Conservation (phyloP, 2,329 filamentous ascomycete species). For the Lecanicillium sp. region DNA sequence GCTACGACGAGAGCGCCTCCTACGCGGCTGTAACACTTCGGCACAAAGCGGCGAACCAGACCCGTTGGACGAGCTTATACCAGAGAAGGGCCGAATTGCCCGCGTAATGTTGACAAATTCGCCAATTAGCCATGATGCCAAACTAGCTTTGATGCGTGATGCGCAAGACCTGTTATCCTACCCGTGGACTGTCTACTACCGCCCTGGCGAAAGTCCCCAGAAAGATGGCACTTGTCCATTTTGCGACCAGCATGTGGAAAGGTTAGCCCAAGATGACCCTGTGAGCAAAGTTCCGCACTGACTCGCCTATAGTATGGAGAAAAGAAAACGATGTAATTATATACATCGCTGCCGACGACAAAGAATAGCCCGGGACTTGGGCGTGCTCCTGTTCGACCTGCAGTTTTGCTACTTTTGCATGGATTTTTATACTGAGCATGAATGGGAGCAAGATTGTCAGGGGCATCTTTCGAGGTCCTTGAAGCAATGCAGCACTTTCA, state of each 20-base stretch:
- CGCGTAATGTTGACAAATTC: no score
- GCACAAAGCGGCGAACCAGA: neutral
- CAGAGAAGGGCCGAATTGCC: slow-evolving; percentile 1
- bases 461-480: neutral
- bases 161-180: neutral
- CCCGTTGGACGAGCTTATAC: slow-evolving; percentile 2
- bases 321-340: neutral
- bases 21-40: neutral
- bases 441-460: no score
- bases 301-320: neutral
- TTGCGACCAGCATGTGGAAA: no score
- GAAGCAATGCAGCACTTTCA: slow-evolving; percentile 1
- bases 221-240: slow-evolving; percentile 1
- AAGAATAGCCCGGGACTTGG: neutral
- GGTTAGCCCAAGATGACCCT: no score
- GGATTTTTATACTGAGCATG: slow-evolving; percentile 2
- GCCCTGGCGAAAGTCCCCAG: neutral
- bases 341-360: slow-evolving; percentile 3
- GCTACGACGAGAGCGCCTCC: slow-evolving; percentile 1
- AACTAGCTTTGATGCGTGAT: slow-evolving; percentile 1
- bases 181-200: neutral
- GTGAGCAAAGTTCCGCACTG: neutral
- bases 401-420: slow-evolving; percentile 5
- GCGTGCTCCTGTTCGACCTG: neutral
- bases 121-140: neutral